Conservation (phyloP, 1,284 basidiomycete genomes). For the Boletus smithii region DNA sequence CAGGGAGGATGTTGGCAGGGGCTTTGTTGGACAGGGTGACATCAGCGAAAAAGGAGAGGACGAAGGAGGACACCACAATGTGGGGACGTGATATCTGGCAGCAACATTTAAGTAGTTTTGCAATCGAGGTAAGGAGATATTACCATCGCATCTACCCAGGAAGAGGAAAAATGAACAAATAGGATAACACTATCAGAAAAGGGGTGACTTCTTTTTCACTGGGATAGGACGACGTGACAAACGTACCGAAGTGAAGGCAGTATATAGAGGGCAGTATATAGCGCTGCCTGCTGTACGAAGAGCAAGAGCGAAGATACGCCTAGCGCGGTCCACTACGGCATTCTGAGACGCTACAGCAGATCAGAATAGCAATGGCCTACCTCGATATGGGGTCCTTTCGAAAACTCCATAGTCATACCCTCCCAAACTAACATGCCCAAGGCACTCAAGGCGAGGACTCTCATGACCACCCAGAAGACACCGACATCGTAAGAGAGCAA, state of each 20-base stretch:
- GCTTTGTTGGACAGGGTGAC: constrained; percentile 45
- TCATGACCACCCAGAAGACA: constrained; percentile 70
- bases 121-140: constrained; percentile 45
- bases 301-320: constrained; percentile 63
- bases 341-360: constrained; percentile 10
- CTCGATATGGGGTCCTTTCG: constrained; percentile 55
- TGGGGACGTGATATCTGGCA: constrained; percentile 45
- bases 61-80: constrained; percentile 43
- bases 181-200: constrained; percentile 51
- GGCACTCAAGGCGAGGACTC: constrained; percentile 63
- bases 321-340: constrained; percentile 62
- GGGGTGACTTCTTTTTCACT: not conserved
- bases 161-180: constrained; percentile 62
- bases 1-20: constrained; percentile 49
- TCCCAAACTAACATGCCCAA: constrained; percentile 60
- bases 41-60: constrained; percentile 53
- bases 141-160: constrained; percentile 57
- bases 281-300: constrained; percentile 61
- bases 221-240: not conserved
- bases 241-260: constrained; percentile 61
- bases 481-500: constrained; percentile 61
- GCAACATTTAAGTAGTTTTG: not conserved
- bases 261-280: constrained; percentile 62
- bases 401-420: constrained; percentile 47
- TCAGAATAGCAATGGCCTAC: constrained; percentile 36